These are phyloP conservation scores for Hypoxylon sp. DNA, from an alignment of 2,329 filamentous ascomycete species.

Conservation along the genomic window DNA sequence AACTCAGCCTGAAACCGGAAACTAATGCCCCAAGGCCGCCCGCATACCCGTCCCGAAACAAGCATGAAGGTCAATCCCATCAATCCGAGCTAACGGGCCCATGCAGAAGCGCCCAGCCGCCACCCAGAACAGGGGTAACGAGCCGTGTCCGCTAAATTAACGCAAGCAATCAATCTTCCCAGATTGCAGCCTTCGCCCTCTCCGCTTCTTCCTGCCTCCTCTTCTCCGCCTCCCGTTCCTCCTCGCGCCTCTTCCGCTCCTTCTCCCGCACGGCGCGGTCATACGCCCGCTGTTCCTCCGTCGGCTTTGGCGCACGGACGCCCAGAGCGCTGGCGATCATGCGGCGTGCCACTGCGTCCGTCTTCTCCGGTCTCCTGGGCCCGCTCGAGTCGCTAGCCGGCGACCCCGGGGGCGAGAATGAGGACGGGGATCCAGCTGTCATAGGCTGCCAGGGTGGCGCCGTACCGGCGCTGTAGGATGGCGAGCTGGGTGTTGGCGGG, in stretches of 20 bases:
- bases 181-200: constrained; percentile 85
- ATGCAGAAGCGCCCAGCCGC: constrained; percentile 1
- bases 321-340: constrained; percentile 93
- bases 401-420: constrained; percentile 43
- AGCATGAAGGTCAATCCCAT: not conserved
- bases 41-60: constrained; percentile 17
- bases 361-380: constrained; percentile 79
- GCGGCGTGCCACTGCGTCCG: constrained; percentile 88
- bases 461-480: constrained; percentile 56
- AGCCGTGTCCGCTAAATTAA: too few relatives aligned
- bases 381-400: constrained; percentile 10
- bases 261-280: constrained; percentile 86
- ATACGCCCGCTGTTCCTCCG: constrained; percentile 90
- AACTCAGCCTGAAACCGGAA: not conserved
- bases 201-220: constrained; percentile 72
- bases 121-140: too few relatives aligned
- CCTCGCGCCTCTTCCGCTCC: constrained; percentile 82
- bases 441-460: constrained; percentile 45
- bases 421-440: constrained; percentile 66
- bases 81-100: not conserved
- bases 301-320: constrained; percentile 82
- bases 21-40: constrained; percentile 6
- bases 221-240: constrained; percentile 77
- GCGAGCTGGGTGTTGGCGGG: constrained; percentile 77
- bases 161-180: constrained; percentile 74